These are phyloP conservation scores for Pythium graminicola DNA, from an alignment of 352 stramenopile genomes.

Conservation along the genomic window DNA sequence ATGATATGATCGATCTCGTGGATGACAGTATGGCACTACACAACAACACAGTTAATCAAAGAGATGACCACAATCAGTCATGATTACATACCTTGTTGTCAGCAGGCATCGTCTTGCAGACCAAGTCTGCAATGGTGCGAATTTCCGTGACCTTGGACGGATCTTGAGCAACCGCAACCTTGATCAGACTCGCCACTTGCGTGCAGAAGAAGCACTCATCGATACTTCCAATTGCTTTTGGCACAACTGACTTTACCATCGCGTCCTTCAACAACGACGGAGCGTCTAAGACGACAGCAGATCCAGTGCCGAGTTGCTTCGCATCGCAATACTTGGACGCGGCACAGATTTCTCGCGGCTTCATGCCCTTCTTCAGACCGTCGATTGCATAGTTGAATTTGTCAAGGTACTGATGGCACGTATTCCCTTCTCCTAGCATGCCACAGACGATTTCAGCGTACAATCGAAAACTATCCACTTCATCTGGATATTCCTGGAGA, in stretches of 20 bases:
- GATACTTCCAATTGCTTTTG: background rate
- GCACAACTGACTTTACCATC: constrained; percentile 12
- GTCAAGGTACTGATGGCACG: constrained; percentile 63
- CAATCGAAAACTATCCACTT: constrained; percentile 49
- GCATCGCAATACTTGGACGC: constrained; percentile 50
- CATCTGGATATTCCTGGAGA: constrained; percentile 45
- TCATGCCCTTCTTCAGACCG: constrained; percentile 52
- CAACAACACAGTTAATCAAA: constrained; percentile 9
- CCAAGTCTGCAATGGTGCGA: constrained; percentile 48
- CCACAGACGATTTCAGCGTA: constrained; percentile 74
- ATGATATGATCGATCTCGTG: constrained; percentile 54
- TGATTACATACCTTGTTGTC: constrained; percentile 44
- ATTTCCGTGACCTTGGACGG: constrained; percentile 47
- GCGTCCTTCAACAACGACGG: constrained; percentile 7
- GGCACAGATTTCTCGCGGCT: constrained; percentile 53
- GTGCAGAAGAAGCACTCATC: constrained; percentile 62
- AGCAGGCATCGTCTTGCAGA: constrained; percentile 50
- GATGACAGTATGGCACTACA: constrained; percentile 56
- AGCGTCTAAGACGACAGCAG: constrained; percentile 6
- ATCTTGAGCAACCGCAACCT: constrained; percentile 50
- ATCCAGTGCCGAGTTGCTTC: background rate
- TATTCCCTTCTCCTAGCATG: constrained; percentile 51
- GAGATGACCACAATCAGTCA: background rate
- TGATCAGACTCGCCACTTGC: constrained; percentile 47
- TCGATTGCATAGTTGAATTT: constrained; percentile 64